Percentiles rank a stretch among this genome's conserved stretches.
Evolutionary conservation across 2,329 filamentous ascomycete genomes (phyloP).

Genomic region (Dactylellina cionopaga): DNA sequence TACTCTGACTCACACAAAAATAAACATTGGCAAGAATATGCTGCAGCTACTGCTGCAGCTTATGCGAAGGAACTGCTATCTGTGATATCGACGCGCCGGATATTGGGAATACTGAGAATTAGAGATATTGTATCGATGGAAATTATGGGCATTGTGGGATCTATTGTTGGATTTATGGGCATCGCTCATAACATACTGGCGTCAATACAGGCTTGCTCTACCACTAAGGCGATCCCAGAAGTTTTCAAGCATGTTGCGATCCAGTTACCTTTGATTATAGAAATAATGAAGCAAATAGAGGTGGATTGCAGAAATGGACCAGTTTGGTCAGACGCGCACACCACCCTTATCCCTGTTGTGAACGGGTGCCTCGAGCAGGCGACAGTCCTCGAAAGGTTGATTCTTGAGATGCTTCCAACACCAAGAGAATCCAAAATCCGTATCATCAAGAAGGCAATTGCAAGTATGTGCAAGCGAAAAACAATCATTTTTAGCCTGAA

Average conservation of each 20-base stretch:
- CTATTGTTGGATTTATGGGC: background rate
- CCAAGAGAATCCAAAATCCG: background rate
- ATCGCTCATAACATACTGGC: background rate
- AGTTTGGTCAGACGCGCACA: background rate
- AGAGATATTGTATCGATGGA: background rate
- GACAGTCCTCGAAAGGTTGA: background rate
- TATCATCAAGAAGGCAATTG: background rate
- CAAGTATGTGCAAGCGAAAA: background rate
- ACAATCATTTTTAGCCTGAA: background rate
- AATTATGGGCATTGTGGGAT: background rate
- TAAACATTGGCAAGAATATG: constrained; percentile 31
- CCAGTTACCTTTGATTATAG: background rate
- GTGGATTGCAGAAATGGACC: background rate
- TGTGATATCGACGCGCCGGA: background rate
- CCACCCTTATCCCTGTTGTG: background rate
- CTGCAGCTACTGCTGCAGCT: constrained; percentile 5
- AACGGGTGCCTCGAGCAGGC: background rate
- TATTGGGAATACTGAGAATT: background rate
- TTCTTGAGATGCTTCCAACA: background rate
- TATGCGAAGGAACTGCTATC: constrained; percentile 13
- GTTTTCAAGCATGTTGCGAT: background rate
- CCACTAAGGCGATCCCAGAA: background rate
- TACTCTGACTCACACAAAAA: constrained; percentile 20
- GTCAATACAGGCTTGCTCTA: background rate
- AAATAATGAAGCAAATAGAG: background rate